Percentiles rank a stretch among this genome's conserved stretches.
phyloP scores from a whole-genome alignment of 805 yeast genomes.

The Candida xiaguanensis region DNA sequence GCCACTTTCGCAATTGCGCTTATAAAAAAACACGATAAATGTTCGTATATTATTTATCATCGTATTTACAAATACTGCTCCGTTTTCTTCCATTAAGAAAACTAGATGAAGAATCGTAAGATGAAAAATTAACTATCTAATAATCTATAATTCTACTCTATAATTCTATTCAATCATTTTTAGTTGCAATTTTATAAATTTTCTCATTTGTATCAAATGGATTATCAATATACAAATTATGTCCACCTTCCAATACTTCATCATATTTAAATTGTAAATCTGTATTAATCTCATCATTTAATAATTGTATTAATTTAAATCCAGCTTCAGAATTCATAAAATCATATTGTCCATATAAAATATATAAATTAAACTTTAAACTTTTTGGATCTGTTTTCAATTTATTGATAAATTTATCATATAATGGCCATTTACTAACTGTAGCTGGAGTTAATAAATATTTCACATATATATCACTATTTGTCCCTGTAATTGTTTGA shows the following conservation, averaged over 20 bases:
- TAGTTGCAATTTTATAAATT: slow-evolving; percentile 15
- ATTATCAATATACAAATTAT: slow-evolving; percentile 42
- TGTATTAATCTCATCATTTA: slow-evolving; percentile 13
- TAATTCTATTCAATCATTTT: no score
- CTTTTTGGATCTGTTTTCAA: slow-evolving; percentile 14
- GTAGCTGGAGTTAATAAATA: slow-evolving; percentile 54
- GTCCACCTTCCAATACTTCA: slow-evolving; percentile 37
- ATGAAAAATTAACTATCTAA: no score
- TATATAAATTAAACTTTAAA: slow-evolving; percentile 32
- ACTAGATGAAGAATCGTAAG: no score
- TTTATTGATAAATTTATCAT: slow-evolving; percentile 48
- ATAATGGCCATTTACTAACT: slow-evolving; percentile 61
- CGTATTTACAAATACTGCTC: no score
- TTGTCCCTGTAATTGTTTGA: slow-evolving; percentile 35
- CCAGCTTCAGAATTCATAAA: slow-evolving; percentile 69
- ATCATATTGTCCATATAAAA: slow-evolving; percentile 67
- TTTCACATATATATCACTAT: slow-evolving; percentile 42
- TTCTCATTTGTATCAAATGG: slow-evolving; percentile 39
- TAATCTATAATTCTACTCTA: no score
- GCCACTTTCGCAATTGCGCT: no score
- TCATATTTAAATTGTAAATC: slow-evolving; percentile 19
- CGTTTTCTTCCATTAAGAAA: no score
- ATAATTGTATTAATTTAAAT: slow-evolving; percentile 20
- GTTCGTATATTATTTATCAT: no score
- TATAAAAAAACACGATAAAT: no score